Conservation (phyloP, 1,139 yeast genomes). For the Magnusiomyces sp. region DNA sequence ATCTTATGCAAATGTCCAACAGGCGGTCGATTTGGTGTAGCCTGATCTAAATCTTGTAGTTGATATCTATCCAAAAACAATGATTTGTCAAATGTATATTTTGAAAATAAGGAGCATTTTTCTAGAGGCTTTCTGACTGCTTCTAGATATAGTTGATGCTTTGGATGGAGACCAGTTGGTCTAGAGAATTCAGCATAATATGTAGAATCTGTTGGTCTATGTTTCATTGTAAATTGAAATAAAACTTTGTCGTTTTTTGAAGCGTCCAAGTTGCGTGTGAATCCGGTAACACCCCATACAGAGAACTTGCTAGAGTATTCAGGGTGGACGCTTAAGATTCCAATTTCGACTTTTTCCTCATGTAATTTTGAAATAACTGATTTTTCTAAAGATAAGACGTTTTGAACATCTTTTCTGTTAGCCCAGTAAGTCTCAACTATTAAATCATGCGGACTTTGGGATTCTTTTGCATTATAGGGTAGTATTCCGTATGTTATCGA, state of each 20-base stretch:
- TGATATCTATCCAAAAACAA: slow-evolving; percentile 37
- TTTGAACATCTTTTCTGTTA: slow-evolving; percentile 9
- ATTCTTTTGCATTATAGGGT: slow-evolving; percentile 20
- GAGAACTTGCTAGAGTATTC: slow-evolving; percentile 17
- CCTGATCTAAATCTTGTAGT: slow-evolving; percentile 29
- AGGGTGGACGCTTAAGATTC: slow-evolving; percentile 19
- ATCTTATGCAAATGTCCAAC: slow-evolving; percentile 31
- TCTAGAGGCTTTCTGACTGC: slow-evolving; percentile 17
- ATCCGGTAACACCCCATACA: slow-evolving; percentile 22
- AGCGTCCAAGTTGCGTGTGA: slow-evolving; percentile 20
- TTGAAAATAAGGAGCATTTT: slow-evolving; percentile 35
- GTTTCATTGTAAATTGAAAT: slow-evolving; percentile 20
- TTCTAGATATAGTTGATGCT: slow-evolving; percentile 19
- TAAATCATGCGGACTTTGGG: slow-evolving; percentile 20
- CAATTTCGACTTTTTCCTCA: slow-evolving; percentile 22
- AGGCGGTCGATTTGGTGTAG: slow-evolving; percentile 27
- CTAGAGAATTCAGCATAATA: slow-evolving; percentile 24
- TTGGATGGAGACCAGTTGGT: slow-evolving; percentile 44
- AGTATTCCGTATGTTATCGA: slow-evolving; percentile 20
- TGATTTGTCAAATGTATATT: slow-evolving; percentile 33
- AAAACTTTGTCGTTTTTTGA: slow-evolving; percentile 19
- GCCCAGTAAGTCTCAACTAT: slow-evolving; percentile 23
- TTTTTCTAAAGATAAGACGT: slow-evolving; percentile 1
- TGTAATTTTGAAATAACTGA: slow-evolving; percentile 4
- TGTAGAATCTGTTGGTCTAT: slow-evolving; percentile 23